Percentiles rank a stretch among this genome's conserved stretches.
Conservation (phyloP, 805 yeast genomes). For the Scheffersomyces amazonensis region DNA sequence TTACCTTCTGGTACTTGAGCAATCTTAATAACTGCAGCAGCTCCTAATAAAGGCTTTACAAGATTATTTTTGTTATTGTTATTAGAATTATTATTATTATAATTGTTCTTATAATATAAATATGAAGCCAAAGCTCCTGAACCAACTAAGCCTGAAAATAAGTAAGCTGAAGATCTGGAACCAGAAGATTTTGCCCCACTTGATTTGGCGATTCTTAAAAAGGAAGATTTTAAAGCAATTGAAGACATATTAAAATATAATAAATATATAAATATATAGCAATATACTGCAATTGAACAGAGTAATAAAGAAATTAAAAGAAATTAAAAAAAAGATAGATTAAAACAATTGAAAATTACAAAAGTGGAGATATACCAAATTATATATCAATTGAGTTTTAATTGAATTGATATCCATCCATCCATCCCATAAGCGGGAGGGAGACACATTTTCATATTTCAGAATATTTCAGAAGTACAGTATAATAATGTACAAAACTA, state of each 20-base stretch:
- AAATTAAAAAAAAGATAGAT: no score
- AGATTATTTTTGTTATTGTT: slow-evolving; percentile 7
- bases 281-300: no score
- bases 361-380: no score
- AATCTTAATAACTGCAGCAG: slow-evolving; percentile 22
- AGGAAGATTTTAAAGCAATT: slow-evolving; percentile 6
- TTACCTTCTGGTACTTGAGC: slow-evolving; percentile 36
- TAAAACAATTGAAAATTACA: no score
- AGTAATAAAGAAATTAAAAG: no score
- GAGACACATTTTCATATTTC: no score
- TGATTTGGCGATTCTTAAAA: slow-evolving; percentile 5
- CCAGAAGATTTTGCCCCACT: slow-evolving; percentile 1
- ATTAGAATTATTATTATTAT: slow-evolving; percentile 7
- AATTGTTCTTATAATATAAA: slow-evolving; percentile 13
- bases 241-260: slow-evolving; percentile 5
- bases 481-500: no score
- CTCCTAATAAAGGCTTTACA: slow-evolving; percentile 14
- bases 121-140: slow-evolving; percentile 19
- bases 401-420: no score
- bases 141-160: slow-evolving; percentile 19
- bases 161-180: neutral
- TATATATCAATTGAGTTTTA: no score
- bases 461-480: no score
- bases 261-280: no score
- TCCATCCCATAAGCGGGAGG: no score